Percentiles rank a stretch among this genome's conserved stretches.
Conservation (phyloP, 176 grass and related monocot species). For the Triticum turgidum region DNA sequence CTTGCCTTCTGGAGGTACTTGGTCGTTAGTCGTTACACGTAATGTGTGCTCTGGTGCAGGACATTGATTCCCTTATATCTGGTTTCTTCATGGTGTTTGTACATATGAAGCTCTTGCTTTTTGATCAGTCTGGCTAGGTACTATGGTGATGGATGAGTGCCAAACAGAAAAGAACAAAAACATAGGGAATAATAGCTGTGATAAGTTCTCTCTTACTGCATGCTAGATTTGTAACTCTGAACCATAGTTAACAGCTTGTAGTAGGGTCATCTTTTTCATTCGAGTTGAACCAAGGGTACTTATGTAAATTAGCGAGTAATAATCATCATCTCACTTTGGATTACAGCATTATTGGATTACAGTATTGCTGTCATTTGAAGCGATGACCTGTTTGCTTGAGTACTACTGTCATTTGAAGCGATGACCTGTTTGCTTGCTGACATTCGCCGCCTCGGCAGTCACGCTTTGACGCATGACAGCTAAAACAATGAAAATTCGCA, state of each 20-base stretch:
- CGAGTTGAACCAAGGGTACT: not conserved
- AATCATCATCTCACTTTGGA: not conserved
- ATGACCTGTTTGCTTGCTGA: not conserved
- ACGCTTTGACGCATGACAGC: not conserved
- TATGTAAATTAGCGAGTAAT: constrained; percentile 3
- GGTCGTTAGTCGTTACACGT: not conserved
- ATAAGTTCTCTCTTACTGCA: not conserved
- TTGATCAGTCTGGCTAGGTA: constrained; percentile 3
- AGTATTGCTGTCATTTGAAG: not conserved
- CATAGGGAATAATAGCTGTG: not conserved
- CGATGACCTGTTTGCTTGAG: not conserved
- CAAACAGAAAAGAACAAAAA: not conserved
- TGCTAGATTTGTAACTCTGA: constrained; percentile 23
- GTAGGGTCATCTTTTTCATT: not conserved
- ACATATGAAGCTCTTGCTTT: constrained; percentile 27
- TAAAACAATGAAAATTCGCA: too few species aligned
- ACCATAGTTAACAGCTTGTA: not conserved
- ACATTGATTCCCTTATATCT: constrained; percentile 8
- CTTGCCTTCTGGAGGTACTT: not conserved
- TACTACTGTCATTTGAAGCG: not conserved
- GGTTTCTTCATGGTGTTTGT: constrained; percentile 39
- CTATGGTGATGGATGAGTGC: constrained; percentile 1
- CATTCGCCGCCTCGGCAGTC: not conserved
- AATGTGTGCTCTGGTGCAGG: constrained; percentile 4
- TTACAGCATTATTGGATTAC: not conserved